These are phyloP conservation scores for Zygoascus tannicola DNA, from an alignment of 805 yeast genomes.

Conservation along the genomic window DNA sequence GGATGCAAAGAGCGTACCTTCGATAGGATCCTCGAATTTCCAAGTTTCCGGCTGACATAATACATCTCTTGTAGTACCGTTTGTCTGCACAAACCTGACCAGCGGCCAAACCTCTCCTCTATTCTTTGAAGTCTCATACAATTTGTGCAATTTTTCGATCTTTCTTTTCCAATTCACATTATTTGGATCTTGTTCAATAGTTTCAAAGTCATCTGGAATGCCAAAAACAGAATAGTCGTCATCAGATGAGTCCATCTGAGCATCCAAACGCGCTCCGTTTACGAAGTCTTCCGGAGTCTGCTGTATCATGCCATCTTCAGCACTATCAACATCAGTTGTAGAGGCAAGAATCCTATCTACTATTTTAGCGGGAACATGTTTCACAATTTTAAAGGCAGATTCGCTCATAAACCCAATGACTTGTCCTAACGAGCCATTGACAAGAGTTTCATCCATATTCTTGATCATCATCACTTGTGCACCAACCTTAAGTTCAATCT, in stretches of 20 bases:
- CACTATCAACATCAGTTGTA: conserved; percentile 7
- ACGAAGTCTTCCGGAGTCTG: not conserved
- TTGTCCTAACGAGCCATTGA: conserved; percentile 85
- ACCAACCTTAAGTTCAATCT: conserved; percentile 58
- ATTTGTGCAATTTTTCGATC: conserved; percentile 7
- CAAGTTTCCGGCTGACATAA: conserved; percentile 76
- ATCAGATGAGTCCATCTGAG: conserved; percentile 5
- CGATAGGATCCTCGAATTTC: conserved; percentile 47
- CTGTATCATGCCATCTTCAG: conserved; percentile 10
- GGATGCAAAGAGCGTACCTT: conserved; percentile 55
- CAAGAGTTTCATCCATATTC: conserved; percentile 65
- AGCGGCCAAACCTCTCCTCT: conserved; percentile 43
- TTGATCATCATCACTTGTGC: conserved; percentile 94
- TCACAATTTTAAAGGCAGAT: conserved; percentile 13
- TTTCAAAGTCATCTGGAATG: conserved; percentile 13
- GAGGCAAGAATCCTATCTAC: conserved; percentile 13
- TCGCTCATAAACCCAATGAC: conserved; percentile 46
- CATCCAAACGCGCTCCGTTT: not conserved
- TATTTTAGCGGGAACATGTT: conserved; percentile 9
- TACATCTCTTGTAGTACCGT: conserved; percentile 64
- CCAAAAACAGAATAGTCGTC: conserved; percentile 18
- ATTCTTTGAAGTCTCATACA: conserved; percentile 7
- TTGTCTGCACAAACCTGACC: conserved; percentile 65
- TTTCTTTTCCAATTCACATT: conserved; percentile 16
- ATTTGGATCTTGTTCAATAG: conserved; percentile 9